Conservation (phyloP, 192 early-diverging fungal genomes). For the Coemansia sp. region DNA sequence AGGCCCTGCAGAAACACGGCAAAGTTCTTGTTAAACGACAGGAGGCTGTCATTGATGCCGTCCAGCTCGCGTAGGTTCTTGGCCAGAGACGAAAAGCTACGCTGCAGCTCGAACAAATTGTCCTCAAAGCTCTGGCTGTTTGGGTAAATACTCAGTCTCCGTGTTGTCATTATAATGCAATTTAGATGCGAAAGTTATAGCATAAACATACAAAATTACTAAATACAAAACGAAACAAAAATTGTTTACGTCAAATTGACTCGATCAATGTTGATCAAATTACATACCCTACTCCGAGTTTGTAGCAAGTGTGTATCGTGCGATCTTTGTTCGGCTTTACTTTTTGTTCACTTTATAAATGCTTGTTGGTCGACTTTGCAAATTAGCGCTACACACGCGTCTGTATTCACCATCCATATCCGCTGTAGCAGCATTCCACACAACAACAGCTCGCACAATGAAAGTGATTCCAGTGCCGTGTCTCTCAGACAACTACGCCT, state of each 20-base stretch:
- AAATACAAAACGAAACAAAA: background rate
- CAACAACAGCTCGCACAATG: slow-evolving; percentile 25
- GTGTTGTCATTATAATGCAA: slow-evolving; percentile 30
- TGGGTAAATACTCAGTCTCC: slow-evolving; percentile 48
- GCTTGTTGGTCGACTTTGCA: slow-evolving; percentile 3
- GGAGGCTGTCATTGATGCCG: slow-evolving; percentile 44
- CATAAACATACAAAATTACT: background rate
- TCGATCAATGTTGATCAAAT: background rate
- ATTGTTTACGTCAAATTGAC: background rate
- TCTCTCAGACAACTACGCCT: slow-evolving; percentile 87
- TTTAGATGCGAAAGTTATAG: background rate
- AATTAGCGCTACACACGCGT: background rate
- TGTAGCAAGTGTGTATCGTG: too few species aligned
- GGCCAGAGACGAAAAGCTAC: slow-evolving; percentile 33
- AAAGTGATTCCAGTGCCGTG: slow-evolving; percentile 50
- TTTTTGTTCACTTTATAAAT: background rate
- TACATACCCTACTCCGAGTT: background rate
- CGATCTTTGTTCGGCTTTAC: too few species aligned
- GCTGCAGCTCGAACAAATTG: slow-evolving; percentile 45
- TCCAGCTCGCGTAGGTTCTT: slow-evolving; percentile 43
- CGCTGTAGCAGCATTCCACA: slow-evolving; percentile 6
- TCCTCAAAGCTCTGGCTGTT: slow-evolving; percentile 51
- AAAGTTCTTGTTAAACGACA: slow-evolving; percentile 54
- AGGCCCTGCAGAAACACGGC: slow-evolving; percentile 44
- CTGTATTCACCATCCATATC: background rate